Evolutionary conservation across 176 grass and related monocot species (phyloP).

Genomic region (Aechmea fasciata): DNA sequence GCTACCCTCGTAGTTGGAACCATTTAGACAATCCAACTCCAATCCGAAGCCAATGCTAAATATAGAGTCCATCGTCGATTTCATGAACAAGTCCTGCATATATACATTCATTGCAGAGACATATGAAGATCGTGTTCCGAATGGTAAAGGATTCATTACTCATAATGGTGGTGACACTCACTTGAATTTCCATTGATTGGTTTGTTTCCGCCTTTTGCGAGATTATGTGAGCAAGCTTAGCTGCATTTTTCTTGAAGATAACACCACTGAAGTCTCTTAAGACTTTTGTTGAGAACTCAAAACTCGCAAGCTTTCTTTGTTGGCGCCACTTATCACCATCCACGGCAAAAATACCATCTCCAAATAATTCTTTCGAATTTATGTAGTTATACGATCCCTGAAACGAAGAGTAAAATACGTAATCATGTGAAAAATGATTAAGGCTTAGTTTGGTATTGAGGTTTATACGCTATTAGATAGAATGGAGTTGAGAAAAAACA

Average conservation of each 20-base stretch:
- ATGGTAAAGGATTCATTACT: neutral
- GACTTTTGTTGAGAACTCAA: slow-evolving; percentile 46
- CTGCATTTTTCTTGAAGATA: slow-evolving; percentile 41
- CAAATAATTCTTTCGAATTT: slow-evolving; percentile 32
- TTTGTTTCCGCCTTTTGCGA: neutral
- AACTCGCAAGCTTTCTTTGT: slow-evolving; percentile 58
- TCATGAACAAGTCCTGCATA: slow-evolving; percentile 30
- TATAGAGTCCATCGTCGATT: slow-evolving; percentile 61
- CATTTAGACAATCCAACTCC: slow-evolving; percentile 35
- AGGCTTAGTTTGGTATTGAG: too few relatives aligned
- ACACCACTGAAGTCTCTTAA: slow-evolving; percentile 46
- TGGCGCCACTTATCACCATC: slow-evolving; percentile 56
- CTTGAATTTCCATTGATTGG: slow-evolving; percentile 36
- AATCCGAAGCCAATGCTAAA: slow-evolving; percentile 43
- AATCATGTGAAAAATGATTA: too few relatives aligned
- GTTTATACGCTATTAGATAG: too few relatives aligned
- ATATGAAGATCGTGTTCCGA: too few relatives aligned
- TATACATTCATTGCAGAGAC: too few relatives aligned
- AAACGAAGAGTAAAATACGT: neutral
- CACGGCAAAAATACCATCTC: slow-evolving; percentile 60
- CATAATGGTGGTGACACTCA: neutral
- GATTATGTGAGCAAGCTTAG: slow-evolving; percentile 34
- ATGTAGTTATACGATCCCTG: slow-evolving; percentile 39
- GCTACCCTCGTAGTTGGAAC: slow-evolving; percentile 13
- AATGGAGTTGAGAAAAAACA: too few relatives aligned